Conservation (phyloP, 2,329 filamentous ascomycete genomes). For the Kalmusia sp. region DNA sequence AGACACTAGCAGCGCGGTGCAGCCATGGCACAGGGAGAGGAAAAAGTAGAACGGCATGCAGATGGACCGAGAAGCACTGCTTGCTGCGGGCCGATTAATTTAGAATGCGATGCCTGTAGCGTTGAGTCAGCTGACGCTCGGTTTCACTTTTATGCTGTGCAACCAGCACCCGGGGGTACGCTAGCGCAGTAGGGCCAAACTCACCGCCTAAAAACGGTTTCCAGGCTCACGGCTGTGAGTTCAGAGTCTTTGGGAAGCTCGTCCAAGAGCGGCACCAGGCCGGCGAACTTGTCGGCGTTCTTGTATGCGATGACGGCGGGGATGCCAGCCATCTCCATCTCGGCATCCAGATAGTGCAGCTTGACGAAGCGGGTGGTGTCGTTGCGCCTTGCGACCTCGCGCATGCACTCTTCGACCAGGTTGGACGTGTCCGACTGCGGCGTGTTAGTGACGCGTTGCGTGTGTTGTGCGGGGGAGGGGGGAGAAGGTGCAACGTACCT, state of each 20-base stretch:
- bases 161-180: neutral
- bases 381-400: constrained; percentile 75
- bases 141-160: constrained; percentile 17
- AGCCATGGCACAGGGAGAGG: neutral
- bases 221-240: constrained; percentile 61
- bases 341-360: constrained; percentile 88
- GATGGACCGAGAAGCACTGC: neutral
- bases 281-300: constrained; percentile 88
- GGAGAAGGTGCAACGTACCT: constrained; percentile 72
- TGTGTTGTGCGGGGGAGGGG: neutral
- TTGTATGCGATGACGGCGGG: constrained; percentile 90
- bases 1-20: constrained; percentile 1
- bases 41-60: neutral
- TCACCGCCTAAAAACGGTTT: constrained; percentile 61
- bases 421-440: constrained; percentile 77
- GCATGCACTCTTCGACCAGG: constrained; percentile 79
- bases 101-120: constrained; percentile 37
- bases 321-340: constrained; percentile 88
- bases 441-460: constrained; percentile 12
- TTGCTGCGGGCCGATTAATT: constrained; percentile 18
- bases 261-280: constrained; percentile 83
- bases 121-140: constrained; percentile 31
- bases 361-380: constrained; percentile 84
- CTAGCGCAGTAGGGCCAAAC: constrained; percentile 19
- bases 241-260: constrained; percentile 74